Conservation (phyloP, 208 protist genomes). For the Phytomonas serpens region DNA sequence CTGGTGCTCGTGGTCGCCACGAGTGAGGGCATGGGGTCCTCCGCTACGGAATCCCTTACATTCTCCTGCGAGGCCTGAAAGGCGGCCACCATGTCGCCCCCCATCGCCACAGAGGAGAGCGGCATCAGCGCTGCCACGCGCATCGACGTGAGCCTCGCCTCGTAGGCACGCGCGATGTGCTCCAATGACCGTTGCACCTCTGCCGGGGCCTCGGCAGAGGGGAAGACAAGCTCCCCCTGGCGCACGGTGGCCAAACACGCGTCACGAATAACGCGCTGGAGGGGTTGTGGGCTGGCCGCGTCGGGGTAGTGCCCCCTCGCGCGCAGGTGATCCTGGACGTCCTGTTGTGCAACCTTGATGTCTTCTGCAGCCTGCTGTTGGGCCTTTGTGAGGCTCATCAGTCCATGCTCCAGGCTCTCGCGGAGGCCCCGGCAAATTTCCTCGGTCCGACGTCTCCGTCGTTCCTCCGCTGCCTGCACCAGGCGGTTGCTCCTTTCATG, state of each 20-base stretch:
- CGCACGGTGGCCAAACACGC: constrained; percentile 36
- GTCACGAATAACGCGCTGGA: constrained; percentile 38
- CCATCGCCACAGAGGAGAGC: not conserved
- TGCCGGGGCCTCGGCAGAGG: constrained; percentile 17
- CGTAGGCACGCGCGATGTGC: constrained; percentile 15
- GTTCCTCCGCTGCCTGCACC: constrained; percentile 10
- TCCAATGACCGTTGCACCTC: constrained; percentile 32
- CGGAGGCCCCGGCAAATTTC: constrained; percentile 22
- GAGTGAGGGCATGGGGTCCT: not conserved
- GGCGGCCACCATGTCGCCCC: not conserved
- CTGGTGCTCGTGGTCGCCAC: not conserved
- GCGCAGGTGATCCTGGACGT: constrained; percentile 14
- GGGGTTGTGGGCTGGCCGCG: constrained; percentile 17
- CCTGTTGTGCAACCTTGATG: constrained; percentile 12
- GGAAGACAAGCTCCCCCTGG: constrained; percentile 27
- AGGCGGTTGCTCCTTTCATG: constrained; percentile 11
- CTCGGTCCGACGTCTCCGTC: constrained; percentile 11
- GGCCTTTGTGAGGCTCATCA: constrained; percentile 17
- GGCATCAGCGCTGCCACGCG: not conserved
- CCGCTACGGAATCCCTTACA: not conserved
- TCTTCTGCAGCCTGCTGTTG: constrained; percentile 14
- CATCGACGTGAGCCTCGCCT: not conserved
- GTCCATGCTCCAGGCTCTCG: constrained; percentile 16
- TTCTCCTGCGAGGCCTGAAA: not conserved
- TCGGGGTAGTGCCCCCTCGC: not conserved